These are phyloP conservation scores for Phragmites australis DNA, from an alignment of 176 grass and related monocot species.

Conservation along the genomic window DNA sequence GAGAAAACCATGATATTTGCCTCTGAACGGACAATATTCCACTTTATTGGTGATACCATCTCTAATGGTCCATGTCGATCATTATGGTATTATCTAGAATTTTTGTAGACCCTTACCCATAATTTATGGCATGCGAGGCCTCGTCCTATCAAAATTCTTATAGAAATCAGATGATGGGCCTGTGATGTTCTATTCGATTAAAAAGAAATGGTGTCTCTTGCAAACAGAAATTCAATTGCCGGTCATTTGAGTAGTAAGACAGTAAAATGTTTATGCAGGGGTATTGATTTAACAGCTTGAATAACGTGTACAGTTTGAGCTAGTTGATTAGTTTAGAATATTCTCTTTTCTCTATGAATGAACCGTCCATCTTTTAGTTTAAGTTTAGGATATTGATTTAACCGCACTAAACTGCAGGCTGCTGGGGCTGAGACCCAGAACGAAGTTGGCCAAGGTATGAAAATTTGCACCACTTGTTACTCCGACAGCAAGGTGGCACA, in stretches of 20 bases:
- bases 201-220: neutral
- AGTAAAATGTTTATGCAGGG: neutral
- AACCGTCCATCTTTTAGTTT: neutral
- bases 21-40: neutral
- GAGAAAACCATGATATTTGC: neutral
- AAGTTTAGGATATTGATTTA: no score
- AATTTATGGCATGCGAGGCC: neutral
- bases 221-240: no score
- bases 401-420: no score
- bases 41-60: neutral
- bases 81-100: neutral
- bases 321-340: neutral
- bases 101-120: neutral
- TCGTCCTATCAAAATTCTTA: neutral
- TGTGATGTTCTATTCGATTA: neutral
- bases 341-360: neutral
- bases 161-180: neutral
- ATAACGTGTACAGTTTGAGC: neutral
- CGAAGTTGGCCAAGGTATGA: no score
- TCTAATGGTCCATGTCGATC: neutral
- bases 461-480: no score
- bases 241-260: no score
- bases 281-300: neutral
- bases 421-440: no score
- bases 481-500: no score